Evolutionary conservation across 805 yeast species (phyloP).

Genomic region (Lipomyces starkeyi): DNA sequence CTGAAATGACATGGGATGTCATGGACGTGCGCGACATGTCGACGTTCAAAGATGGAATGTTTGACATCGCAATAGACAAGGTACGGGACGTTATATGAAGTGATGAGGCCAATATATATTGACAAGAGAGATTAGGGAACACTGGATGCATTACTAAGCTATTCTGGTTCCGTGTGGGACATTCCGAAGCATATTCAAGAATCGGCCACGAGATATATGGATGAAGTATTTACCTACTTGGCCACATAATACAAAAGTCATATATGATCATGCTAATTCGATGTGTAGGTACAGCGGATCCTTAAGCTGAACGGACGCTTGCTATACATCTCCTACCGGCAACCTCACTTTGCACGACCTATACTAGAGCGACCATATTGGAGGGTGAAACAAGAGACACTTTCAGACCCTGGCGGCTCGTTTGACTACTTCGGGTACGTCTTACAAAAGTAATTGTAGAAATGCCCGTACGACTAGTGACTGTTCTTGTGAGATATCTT

Average conservation of each 20-base stretch:
- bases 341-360: slow-evolving; percentile 41
- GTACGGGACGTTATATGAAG: slow-evolving; percentile 7
- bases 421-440: slow-evolving; percentile 39
- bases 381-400: slow-evolving; percentile 27
- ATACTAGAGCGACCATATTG: slow-evolving; percentile 38
- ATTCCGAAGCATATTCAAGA: slow-evolving; percentile 38
- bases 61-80: slow-evolving; percentile 42
- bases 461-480: not conserved
- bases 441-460: slow-evolving; percentile 22
- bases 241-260: not conserved
- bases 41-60: slow-evolving; percentile 27
- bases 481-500: not conserved
- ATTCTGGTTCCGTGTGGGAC: slow-evolving; percentile 42
- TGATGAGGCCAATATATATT: not conserved
- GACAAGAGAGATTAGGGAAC: slow-evolving; percentile 34
- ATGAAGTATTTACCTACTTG: slow-evolving; percentile 30
- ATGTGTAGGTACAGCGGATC: slow-evolving; percentile 34
- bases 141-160: slow-evolving; percentile 41
- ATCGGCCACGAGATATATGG: slow-evolving; percentile 37
- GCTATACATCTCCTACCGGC: slow-evolving; percentile 42
- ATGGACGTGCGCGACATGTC: slow-evolving; percentile 42
- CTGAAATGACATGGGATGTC: slow-evolving; percentile 42
- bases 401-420: slow-evolving; percentile 34
- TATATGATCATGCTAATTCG: not conserved
- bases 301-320: slow-evolving; percentile 37